phyloP scores from a whole-genome alignment of 2,329 filamentous ascomycete genomes.

The Aspergillus thermomutatus region DNA sequence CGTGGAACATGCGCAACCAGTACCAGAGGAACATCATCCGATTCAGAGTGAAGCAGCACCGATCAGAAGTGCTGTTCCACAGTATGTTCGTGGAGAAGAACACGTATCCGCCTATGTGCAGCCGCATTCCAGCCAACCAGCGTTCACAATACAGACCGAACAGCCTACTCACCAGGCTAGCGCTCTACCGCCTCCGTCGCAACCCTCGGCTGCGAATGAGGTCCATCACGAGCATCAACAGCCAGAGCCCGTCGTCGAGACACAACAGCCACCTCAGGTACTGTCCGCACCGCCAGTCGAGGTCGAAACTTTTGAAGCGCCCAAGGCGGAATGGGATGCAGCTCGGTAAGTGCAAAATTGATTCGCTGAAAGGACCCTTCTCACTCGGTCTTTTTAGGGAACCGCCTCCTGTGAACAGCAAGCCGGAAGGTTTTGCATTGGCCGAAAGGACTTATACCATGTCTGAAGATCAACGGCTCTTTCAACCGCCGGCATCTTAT shows the following conservation, averaged over 20 bases:
- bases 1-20: background rate
- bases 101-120: slow-evolving; percentile 34
- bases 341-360: slow-evolving; percentile 47
- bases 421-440: slow-evolving; percentile 82
- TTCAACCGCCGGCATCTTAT: slow-evolving; percentile 72
- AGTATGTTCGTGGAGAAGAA: slow-evolving; percentile 46
- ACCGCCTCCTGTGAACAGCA: slow-evolving; percentile 61
- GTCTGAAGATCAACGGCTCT: slow-evolving; percentile 71
- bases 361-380: background rate
- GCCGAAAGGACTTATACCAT: slow-evolving; percentile 77
- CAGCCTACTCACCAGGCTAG: slow-evolving; percentile 10
- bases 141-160: slow-evolving; percentile 9
- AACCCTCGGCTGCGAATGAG: background rate
- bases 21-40: background rate
- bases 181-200: background rate
- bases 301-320: slow-evolving; percentile 54
- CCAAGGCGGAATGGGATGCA: slow-evolving; percentile 60
- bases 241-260: slow-evolving; percentile 42
- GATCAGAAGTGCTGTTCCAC: slow-evolving; percentile 38
- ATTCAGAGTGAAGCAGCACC: slow-evolving; percentile 9
- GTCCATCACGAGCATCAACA: slow-evolving; percentile 25
- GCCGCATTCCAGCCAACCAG: slow-evolving; percentile 12
- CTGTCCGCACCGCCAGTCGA: slow-evolving; percentile 22
- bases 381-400: slow-evolving; percentile 48
- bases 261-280: slow-evolving; percentile 41